Evolutionary conservation across 257 asterid species (phyloP), one percentile per base, ranked within the genome.

Genomic region (Pogostemon cablin): DNA sequence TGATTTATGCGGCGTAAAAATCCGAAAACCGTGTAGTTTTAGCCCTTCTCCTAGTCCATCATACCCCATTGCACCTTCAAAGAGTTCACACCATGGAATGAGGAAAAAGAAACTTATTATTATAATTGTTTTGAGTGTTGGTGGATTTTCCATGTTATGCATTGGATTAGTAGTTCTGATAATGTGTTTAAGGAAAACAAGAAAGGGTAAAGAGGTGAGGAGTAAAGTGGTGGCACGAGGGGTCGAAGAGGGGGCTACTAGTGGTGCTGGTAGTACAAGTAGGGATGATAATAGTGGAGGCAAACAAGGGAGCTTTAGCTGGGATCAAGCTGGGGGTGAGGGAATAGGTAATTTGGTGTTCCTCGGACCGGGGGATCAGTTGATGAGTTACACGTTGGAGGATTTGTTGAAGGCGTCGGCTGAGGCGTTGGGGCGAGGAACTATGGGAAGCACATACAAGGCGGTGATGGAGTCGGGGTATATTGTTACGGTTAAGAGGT

Each of bases 401-500:
- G 99, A 91, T 77, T 75, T 93, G 77, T 82, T 93, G 81, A 93
- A 89, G 82, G 99, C 99, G 1, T 93, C 99, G 4, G 99, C 99
- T 0, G 99, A 93, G 84, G 91, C 96, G 0, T 74, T 93, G 80
- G 99, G 99, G 55, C 81, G 99, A 72, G 99, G 99, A 20, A 89
- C 87, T 2, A 76, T 86, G 25, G 99, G 99, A 38, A 89, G 98
- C 81, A 93, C 98, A 7, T 93, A 93, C 62, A 93, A 93, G 74
- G 99, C 98, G 0, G 93, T 93, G 68, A 89, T 93, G 99, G 99
- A 89, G 68, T 87, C 98, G 39, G 99, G 99, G 2, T 93, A 85
- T 73, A 91, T 93, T 66, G 96, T 93, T 67, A 93, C 99, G 0
- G 99, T 93, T 9, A 93, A 93, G 83, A 86, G 99, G 85, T 79